A percentile compares a stretch with the other conserved stretches of the same genome.
phyloP scores from a whole-genome alignment of 2,329 filamentous ascomycete species.

The Bipolaris bicolor region DNA sequence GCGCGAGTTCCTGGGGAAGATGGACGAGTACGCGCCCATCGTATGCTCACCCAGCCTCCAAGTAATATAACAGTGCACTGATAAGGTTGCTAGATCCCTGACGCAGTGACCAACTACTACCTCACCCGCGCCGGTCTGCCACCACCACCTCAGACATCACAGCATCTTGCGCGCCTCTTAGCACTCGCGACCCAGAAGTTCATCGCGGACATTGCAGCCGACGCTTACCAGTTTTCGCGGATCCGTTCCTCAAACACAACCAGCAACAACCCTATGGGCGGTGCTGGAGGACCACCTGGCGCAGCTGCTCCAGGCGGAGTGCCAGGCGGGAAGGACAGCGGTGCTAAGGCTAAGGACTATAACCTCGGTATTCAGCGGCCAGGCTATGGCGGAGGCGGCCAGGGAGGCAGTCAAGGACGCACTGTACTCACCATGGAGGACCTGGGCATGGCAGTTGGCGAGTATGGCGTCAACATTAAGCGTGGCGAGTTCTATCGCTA shows the following conservation, averaged over 20 bases:
- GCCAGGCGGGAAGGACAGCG: constrained; percentile 56
- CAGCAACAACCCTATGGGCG: constrained; percentile 89
- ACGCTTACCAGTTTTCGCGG: constrained; percentile 96
- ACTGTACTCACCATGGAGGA: constrained; percentile 99
- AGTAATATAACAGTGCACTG: constrained; percentile 13
- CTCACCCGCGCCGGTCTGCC: constrained; percentile 94
- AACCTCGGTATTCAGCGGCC: constrained; percentile 57
- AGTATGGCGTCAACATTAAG: constrained; percentile 98
- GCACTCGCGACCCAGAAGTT: constrained; percentile 99
- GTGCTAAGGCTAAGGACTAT: constrained; percentile 53
- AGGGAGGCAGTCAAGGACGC: constrained; percentile 84
- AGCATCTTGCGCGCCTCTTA: constrained; percentile 87
- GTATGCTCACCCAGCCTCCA: constrained; percentile 59
- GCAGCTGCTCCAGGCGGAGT: constrained; percentile 62
- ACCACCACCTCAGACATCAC: constrained; percentile 87
- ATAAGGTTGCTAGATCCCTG: constrained; percentile 74
- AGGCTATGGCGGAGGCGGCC: constrained; percentile 77
- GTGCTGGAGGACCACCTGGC: constrained; percentile 67
- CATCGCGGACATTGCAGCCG: constrained; percentile 94
- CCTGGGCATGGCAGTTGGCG: constrained; percentile 93
- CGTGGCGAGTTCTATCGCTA: constrained; percentile 94
- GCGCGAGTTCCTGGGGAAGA: constrained; percentile 91
- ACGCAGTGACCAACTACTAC: constrained; percentile 97
- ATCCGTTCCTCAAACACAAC: constrained; percentile 93
- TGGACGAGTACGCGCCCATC: constrained; percentile 98